Evolutionary conservation across 352 stramenopile species (phyloP).

Genomic region (Pythium rhizo-oryzae): DNA sequence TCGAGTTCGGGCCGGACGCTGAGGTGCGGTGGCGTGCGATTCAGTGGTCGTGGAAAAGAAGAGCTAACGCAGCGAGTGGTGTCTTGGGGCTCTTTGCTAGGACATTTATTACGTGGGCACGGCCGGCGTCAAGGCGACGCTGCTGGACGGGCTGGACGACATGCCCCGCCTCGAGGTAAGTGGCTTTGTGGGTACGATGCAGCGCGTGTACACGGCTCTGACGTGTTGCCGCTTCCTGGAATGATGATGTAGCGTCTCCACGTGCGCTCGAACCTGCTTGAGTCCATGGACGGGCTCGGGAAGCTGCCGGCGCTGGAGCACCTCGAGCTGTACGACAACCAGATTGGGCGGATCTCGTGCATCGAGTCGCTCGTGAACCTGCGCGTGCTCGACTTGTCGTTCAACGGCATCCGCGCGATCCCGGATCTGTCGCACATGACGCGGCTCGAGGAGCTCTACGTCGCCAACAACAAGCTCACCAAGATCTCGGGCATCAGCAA

Average conservation of each 20-base stretch:
- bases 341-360: constrained; percentile 88
- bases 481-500: constrained; percentile 91
- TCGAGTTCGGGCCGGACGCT: constrained; percentile 55
- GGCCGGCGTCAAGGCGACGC: constrained; percentile 72
- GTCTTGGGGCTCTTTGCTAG: constrained; percentile 18
- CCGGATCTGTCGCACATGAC: constrained; percentile 76
- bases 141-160: constrained; percentile 60
- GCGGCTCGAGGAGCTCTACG: constrained; percentile 91
- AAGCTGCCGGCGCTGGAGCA: constrained; percentile 79
- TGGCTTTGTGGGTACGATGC: background rate
- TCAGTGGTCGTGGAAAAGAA: too few species aligned
- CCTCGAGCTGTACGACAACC: constrained; percentile 99
- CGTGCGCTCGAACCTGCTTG: constrained; percentile 81
- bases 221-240: background rate
- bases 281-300: constrained; percentile 78
- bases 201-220: background rate
- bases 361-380: constrained; percentile 66
- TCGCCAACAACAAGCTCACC: constrained; percentile 99
- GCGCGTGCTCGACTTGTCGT: constrained; percentile 95
- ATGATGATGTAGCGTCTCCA: constrained; percentile 47
- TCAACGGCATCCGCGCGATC: constrained; percentile 96
- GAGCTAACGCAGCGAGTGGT: background rate
- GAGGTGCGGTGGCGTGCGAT: too few species aligned
- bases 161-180: constrained; percentile 53
- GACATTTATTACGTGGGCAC: constrained; percentile 88